Evolutionary conservation across 495 filamentous ascomycete genomes (phyloP), one percentile per base, ranked within the genome.

Genomic region (Alectoria sarmentosa): DNA sequence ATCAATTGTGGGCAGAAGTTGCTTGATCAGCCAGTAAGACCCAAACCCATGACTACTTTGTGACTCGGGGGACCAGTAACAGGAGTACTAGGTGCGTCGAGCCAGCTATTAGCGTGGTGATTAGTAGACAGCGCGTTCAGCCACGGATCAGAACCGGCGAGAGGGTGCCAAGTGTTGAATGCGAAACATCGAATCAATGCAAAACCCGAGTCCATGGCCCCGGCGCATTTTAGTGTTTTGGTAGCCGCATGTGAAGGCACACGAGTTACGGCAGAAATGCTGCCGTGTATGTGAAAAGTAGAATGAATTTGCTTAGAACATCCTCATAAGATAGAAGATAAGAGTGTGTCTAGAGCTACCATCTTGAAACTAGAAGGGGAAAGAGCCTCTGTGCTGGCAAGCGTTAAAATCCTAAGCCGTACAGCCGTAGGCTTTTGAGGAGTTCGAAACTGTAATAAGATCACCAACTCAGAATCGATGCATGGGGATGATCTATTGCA

Each of bases 321-420:
- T 28, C 32, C 39, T 41, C 44, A 10, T 36, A 39, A 59, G 55
- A 44, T 39, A 49, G 56, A 21, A 65, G 44, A 60, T 65, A 60
- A 65, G 56, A 56, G 42, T 38, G 44, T 41, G 34, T 32, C 58
- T 34, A 60, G 56, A 65, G 42, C 63, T 60, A 39, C 36, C 63
- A 52, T 49, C 34, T 60, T n/a, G 9, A 58, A 37, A 58, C 42
- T 60, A 65, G 57, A 65, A 60, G 23, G 44, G 38, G 39, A 21
- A 42, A 64, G 5, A 37, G 30, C 23, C 32, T 65, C 41, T 65
- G 58, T 56, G 63, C 63, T 65, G 63, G 63, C 63, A 65, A 65
- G 63, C 63, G 63, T 65, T 38, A 39, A 65, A 52, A 34, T 26
- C 36, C 26, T 26, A 13, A 54, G 63, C 46, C 42, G 63, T 46